Evolutionary conservation across 331 rosid genomes (phyloP), one percentile per base, ranked within the genome.

Genomic region (Acacia pycnantha): DNA sequence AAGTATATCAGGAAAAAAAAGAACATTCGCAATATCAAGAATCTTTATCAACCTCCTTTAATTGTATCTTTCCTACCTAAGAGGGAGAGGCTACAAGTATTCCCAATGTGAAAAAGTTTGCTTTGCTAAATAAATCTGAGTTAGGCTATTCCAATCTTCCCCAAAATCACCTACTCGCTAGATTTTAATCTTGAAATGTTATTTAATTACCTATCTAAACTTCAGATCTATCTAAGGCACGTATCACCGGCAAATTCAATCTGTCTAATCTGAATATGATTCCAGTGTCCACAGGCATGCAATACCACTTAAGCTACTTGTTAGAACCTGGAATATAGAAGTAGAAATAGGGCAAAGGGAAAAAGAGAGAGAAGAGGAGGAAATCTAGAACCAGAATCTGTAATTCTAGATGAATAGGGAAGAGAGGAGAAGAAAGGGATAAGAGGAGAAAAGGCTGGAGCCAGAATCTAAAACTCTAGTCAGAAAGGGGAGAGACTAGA

Each of bases 161-260:
- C 58, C 40, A 48, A 37, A 77, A 26, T 64, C 78, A 26, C n/a
- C 33, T 44, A 22, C 41, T 58, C 44, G 47, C 69, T 56, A 65
- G 44, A 19, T 27, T 47, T 48, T 13, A 78, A 78, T 26, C 40
- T 61, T 72, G 50, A 82, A 66, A 35, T 65, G 29, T 65, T 31
- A 73, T 7, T 74, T 27, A 73, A 15, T 31, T 62, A 76, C 72
- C 81, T 24, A 69, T 74, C 44, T 47, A 48, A 64, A 53, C 61
- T 24, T 70, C 59, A 67, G 44, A 31, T 29, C 50, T 76, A 68
- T 21, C 43, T 48, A 44, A 59, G 48, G 48, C 73, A 44, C 24
- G 76, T 70, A 64, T 16, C 70, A 29, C 35, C 65, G 4, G 85
- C 75, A 47, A 47, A 78, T 19, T 19, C 59, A 51, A 19, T 46